Evolutionary conservation across 2,329 filamentous ascomycete species (phyloP).

Genomic region (Sclerotinia nivalis): DNA sequence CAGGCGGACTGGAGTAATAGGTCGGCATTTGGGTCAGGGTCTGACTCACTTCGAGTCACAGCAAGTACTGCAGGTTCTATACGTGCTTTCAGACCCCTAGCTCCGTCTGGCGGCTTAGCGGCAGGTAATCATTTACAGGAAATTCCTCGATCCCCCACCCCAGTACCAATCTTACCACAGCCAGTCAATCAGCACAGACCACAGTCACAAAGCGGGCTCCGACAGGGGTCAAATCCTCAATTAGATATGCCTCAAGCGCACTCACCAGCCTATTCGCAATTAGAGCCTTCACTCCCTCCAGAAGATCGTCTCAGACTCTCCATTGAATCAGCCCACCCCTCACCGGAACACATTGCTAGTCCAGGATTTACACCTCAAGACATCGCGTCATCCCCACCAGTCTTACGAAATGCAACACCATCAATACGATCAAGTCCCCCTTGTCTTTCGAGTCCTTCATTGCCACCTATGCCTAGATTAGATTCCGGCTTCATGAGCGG

Average conservation of each 20-base stretch:
- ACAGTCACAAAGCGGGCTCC: conserved; percentile 51
- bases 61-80: conserved; percentile 89
- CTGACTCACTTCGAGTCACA: conserved; percentile 82
- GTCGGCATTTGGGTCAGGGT: conserved; percentile 68
- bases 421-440: conserved; percentile 79
- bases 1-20: conserved; percentile 72
- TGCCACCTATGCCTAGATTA: conserved; percentile 57
- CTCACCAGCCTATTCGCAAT: conserved; percentile 45
- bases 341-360: conserved; percentile 51
- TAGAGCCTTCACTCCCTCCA: conserved; percentile 38
- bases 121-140: conserved; percentile 64
- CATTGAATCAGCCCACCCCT: conserved; percentile 50
- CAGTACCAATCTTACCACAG: conserved; percentile 57
- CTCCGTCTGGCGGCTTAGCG: conserved; percentile 50
- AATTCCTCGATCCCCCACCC: conserved; percentile 74
- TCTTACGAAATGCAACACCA: conserved; percentile 62
- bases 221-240: conserved; percentile 62
- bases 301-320: conserved; percentile 40
- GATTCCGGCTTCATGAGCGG: conserved; percentile 88
- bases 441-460: conserved; percentile 61
- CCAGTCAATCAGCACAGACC: conserved; percentile 33
- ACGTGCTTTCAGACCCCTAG: conserved; percentile 76
- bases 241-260: conserved; percentile 39
- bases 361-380: conserved; percentile 71
- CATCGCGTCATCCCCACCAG: conserved; percentile 87